Evolutionary conservation across 225 moss, liverwort and hornwort species (phyloP), one percentile per base, ranked within the genome.

Genomic region (Asterella californica): DNA sequence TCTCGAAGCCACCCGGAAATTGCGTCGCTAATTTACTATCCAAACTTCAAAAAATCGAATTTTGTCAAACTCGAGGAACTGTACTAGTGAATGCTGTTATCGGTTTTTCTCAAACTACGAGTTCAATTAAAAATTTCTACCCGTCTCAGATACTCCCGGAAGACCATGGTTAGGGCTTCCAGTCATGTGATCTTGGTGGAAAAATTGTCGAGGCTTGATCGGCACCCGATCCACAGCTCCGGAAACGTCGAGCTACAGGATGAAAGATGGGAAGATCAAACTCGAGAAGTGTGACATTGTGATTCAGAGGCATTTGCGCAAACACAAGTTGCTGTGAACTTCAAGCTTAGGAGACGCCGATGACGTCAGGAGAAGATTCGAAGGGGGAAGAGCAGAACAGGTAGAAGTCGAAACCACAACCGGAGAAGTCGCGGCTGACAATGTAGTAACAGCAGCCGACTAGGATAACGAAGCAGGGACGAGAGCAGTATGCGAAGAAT

Each of bases 101-200:
- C 70, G 70, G 70, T 24, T 25, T 24, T 70, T 70, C 45, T n/a
- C 22, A 70, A 25, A 10, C 70, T 70, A 46, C 22, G 24, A 73
- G 73, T 73, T 73, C 73, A 73, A 25, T 73, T 49, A 73, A 30
- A 27, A 15, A 32, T 49, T 52, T 50, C 52, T 49, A 27, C 42
- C 72, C 50, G 15, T 72, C 72, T 27, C 72, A 48, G 8, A 18
- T 30, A 30, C 29, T 29, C 49, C 1, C 14, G 25, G 45, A 27
- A 15, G 72, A 29, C 48, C 72, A 71, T 68, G 46, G 37, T 71
- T 25, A 45, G 37, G n/a, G 8, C 25, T 46, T 9, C 46, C 42
- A n/a, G 24, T 24, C 25, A 25, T 5, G 25, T 46, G n/a, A 46
- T 10, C 50, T 72, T 50, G 50, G 45, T 48, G 27, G 17, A 15